A percentile compares a stretch with the other conserved stretches of the same genome.
phyloP scores from a whole-genome alignment of 805 yeast genomes.

The Sugiyamaella qingdaonensis region DNA sequence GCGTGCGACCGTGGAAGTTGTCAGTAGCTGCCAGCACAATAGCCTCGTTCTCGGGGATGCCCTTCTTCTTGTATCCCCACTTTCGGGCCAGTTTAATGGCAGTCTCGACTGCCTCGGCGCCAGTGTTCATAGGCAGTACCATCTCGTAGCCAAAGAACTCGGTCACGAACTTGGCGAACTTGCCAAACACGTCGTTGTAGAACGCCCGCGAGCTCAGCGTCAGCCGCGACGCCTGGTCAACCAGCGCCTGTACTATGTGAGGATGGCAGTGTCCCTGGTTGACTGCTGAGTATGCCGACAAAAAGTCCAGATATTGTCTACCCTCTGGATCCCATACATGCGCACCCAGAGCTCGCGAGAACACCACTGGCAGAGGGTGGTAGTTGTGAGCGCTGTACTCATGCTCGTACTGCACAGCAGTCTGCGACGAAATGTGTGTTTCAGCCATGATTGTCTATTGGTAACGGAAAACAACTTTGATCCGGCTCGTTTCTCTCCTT shows the following conservation, averaged over 20 bases:
- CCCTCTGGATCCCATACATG: constrained; percentile 99
- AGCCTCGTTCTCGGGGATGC: constrained; percentile 78
- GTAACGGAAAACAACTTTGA: not conserved
- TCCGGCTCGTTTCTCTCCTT: not conserved
- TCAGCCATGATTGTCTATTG: constrained; percentile 8
- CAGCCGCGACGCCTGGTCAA: constrained; percentile 79
- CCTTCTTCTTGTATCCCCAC: constrained; percentile 92
- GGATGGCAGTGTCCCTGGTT: constrained; percentile 99
- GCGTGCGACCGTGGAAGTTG: constrained; percentile 95
- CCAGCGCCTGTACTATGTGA: constrained; percentile 74
- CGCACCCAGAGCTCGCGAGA: constrained; percentile 82
- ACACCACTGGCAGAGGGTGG: constrained; percentile 94
- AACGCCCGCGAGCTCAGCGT: constrained; percentile 92
- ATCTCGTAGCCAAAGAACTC: constrained; percentile 86
- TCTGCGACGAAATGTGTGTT: constrained; percentile 53
- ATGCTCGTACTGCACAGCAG: constrained; percentile 65
- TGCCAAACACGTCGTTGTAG: constrained; percentile 82
- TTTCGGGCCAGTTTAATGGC: constrained; percentile 91
- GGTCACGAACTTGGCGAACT: constrained; percentile 80
- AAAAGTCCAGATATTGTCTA: constrained; percentile 83
- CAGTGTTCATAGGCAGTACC: constrained; percentile 97
- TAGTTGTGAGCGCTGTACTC: constrained; percentile 93
- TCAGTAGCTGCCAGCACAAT: constrained; percentile 81
- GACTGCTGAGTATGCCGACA: constrained; percentile 94
- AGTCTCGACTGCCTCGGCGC: constrained; percentile 98